A percentile compares a stretch with the other conserved stretches of the same genome.
phyloP scores from a whole-genome alignment of 257 asterid genomes.

The Capsicum pubescens region DNA sequence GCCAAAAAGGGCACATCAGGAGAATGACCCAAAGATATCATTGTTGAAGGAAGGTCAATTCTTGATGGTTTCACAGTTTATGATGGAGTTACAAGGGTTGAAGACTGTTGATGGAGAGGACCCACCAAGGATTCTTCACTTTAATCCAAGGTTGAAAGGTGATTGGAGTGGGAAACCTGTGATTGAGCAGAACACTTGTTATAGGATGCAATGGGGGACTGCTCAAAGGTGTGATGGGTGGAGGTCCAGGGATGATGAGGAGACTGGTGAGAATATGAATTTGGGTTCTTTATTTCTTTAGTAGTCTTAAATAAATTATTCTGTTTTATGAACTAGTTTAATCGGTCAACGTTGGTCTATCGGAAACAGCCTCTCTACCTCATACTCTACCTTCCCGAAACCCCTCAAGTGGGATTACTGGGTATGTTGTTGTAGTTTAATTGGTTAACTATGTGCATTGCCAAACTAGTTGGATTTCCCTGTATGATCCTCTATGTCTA shows the following conservation, averaged over 20 bases:
- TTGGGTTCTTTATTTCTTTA: conserved; percentile 41
- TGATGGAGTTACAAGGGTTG: conserved; percentile 94
- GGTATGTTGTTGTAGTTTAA: not conserved
- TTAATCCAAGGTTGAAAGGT: conserved; percentile 75
- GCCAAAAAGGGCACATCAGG: conserved; percentile 77
- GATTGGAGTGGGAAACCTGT: conserved; percentile 93
- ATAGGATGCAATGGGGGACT: conserved; percentile 89
- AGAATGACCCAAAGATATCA: conserved; percentile 77
- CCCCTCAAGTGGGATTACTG: too few species aligned
- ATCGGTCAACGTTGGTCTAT: not conserved
- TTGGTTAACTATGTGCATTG: not conserved
- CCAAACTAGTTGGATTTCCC: not conserved
- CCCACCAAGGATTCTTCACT: conserved; percentile 78
- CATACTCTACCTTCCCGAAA: too few species aligned
- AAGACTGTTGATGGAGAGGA: conserved; percentile 90
- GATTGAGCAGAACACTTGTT: conserved; percentile 87
- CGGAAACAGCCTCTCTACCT: too few species aligned
- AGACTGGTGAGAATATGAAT: conserved; percentile 67
- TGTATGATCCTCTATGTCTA: conserved; percentile 2
- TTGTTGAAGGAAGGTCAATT: conserved; percentile 75
- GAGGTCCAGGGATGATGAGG: conserved; percentile 88
- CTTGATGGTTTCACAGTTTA: conserved; percentile 91
- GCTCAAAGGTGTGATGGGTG: conserved; percentile 93
- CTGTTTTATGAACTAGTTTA: not conserved
- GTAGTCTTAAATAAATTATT: not conserved